These are phyloP conservation scores for Phytophthora lateralis DNA, from an alignment of 352 stramenopile genomes.

Conservation along the genomic window DNA sequence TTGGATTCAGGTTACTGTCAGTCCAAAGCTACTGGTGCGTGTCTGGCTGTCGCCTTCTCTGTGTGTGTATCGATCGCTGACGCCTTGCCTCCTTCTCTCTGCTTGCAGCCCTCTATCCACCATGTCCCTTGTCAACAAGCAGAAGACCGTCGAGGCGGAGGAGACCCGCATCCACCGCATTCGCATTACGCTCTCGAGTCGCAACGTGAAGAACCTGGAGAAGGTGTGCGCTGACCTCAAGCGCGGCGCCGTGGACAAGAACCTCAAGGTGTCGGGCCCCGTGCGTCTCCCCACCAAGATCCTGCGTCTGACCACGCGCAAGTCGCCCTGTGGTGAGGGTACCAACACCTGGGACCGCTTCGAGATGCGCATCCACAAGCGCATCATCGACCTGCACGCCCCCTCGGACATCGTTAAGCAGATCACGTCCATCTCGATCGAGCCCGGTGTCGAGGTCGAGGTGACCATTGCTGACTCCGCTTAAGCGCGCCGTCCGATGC, in stretches of 20 bases:
- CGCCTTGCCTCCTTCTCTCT: constrained; percentile 8
- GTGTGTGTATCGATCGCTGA: background rate
- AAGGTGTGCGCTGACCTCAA: constrained; percentile 99
- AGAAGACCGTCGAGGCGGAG: constrained; percentile 86
- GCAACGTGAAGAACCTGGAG: constrained; percentile 99
- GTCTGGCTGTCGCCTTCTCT: background rate
- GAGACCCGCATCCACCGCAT: constrained; percentile 95
- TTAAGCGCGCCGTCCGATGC: constrained; percentile 44
- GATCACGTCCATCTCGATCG: constrained; percentile 99
- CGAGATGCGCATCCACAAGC: constrained; percentile 99
- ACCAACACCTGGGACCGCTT: constrained; percentile 99
- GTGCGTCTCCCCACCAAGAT: constrained; percentile 99
- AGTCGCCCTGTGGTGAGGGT: constrained; percentile 98
- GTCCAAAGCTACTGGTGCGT: constrained; percentile 81
- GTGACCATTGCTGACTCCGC: constrained; percentile 96
- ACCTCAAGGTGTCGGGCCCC: constrained; percentile 97
- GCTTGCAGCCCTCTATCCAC: constrained; percentile 85
- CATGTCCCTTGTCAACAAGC: constrained; percentile 90
- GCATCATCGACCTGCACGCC: constrained; percentile 99
- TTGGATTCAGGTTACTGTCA: constrained; percentile 93
- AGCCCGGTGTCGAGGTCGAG: constrained; percentile 99
- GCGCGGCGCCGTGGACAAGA: constrained; percentile 97
- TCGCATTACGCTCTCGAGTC: constrained; percentile 99
- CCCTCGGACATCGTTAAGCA: constrained; percentile 99
- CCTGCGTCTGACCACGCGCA: constrained; percentile 98